A percentile compares a stretch with the other conserved stretches of the same genome.
Conservation (phyloP, 176 grass and related monocot species). For the Alopecurus myosuroides region DNA sequence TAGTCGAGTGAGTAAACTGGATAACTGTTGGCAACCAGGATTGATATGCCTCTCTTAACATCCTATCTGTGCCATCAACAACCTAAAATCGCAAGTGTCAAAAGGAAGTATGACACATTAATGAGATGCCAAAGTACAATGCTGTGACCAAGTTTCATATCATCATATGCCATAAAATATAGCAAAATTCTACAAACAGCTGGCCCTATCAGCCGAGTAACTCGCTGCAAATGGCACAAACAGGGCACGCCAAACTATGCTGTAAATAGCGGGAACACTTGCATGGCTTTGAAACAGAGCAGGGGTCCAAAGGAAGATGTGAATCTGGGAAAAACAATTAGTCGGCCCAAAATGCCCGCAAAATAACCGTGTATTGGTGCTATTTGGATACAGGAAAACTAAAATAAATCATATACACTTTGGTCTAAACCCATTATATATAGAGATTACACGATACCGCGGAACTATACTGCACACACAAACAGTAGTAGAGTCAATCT, state of each 20-base stretch:
- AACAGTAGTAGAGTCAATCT: not conserved
- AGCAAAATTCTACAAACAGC: not conserved
- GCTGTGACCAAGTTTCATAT: not conserved
- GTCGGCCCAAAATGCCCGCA: not conserved
- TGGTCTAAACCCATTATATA: not conserved
- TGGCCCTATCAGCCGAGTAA: not conserved
- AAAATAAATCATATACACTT: not conserved
- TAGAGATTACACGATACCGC: no score
- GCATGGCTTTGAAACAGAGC: not conserved
- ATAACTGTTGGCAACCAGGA: slow-evolving; percentile 83
- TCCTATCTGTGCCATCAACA: slow-evolving; percentile 83
- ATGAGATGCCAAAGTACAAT: slow-evolving; percentile 5
- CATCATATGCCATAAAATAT: not conserved
- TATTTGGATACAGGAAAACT: not conserved
- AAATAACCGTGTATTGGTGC: not conserved
- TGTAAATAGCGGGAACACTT: not conserved
- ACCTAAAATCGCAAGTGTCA: slow-evolving; percentile 37
- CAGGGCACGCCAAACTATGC: not conserved
- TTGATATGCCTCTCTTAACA: slow-evolving; percentile 86
- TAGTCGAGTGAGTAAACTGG: slow-evolving; percentile 42
- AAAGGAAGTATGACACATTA: not conserved
- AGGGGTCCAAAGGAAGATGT: not conserved
- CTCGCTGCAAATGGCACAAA: not conserved
- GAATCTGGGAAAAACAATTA: not conserved
- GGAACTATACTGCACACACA: no score